Conservation (phyloP, 768 basidiomycete genomes). For the Russula abietina region DNA sequence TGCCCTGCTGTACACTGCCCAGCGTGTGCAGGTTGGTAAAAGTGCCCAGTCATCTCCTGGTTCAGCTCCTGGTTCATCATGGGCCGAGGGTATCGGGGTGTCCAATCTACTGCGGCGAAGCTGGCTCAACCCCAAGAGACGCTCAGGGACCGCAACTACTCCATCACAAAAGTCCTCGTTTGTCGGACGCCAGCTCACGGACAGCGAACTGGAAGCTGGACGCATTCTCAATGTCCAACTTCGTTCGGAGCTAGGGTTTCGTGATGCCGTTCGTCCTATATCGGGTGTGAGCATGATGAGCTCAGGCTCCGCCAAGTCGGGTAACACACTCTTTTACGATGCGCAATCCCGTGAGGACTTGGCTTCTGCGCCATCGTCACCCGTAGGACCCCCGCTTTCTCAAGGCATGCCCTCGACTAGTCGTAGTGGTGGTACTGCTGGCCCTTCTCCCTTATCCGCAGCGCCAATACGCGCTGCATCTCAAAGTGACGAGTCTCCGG, state of each 20-base stretch:
- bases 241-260: slow-evolving; percentile 19
- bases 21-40: slow-evolving; percentile 35
- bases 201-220: slow-evolving; percentile 29
- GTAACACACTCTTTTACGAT: slow-evolving; percentile 57
- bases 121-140: slow-evolving; percentile 23
- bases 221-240: slow-evolving; percentile 30
- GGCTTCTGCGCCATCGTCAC: slow-evolving; percentile 38
- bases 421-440: slow-evolving; percentile 3
- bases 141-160: slow-evolving; percentile 9
- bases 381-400: slow-evolving; percentile 35
- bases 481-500: slow-evolving; percentile 4
- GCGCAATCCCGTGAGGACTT: slow-evolving; percentile 45
- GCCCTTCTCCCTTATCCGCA: slow-evolving; percentile 20
- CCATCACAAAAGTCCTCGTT: slow-evolving; percentile 16
- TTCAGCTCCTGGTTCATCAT: slow-evolving; percentile 26
- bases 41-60: slow-evolving; percentile 26
- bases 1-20: slow-evolving; percentile 48
- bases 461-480: slow-evolving; percentile 7
- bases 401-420: slow-evolving; percentile 11
- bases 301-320: slow-evolving; percentile 35
- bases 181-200: slow-evolving; percentile 11
- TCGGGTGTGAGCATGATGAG: slow-evolving; percentile 55
- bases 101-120: slow-evolving; percentile 16
- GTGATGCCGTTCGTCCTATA: slow-evolving; percentile 43
- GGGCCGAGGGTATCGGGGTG: slow-evolving; percentile 16